These are phyloP conservation scores for Bruguiera parviflora DNA, from an alignment of 345 rosid genomes.

Conservation along the genomic window DNA sequence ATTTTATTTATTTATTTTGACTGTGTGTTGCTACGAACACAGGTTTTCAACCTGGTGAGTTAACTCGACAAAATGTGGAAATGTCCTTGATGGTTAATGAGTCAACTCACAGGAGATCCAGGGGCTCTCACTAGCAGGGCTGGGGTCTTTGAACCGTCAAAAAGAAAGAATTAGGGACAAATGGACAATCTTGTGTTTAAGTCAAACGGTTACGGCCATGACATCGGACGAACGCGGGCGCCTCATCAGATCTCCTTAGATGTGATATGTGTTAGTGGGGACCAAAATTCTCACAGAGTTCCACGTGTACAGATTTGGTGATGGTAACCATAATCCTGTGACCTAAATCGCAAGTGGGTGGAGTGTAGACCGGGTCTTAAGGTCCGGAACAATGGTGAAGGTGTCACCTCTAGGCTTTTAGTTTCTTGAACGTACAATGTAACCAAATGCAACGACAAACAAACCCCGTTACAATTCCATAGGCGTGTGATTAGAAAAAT, in stretches of 20 bases:
- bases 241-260: neutral
- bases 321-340: neutral
- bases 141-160: conserved; percentile 13
- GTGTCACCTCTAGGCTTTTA: too few species aligned
- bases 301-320: conserved; percentile 2
- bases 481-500: neutral
- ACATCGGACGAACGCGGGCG: conserved; percentile 43
- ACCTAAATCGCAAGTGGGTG: neutral
- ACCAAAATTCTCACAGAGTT: neutral
- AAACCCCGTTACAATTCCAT: too few species aligned
- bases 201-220: conserved; percentile 59
- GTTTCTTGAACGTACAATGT: too few species aligned
- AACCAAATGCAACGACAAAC: too few species aligned
- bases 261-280: conserved; percentile 4
- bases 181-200: conserved; percentile 24
- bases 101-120: neutral
- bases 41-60: too few species aligned
- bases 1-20: too few species aligned
- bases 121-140: neutral
- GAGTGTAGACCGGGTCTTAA: neutral
- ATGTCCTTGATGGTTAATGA: neutral
- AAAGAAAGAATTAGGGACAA: conserved; percentile 14
- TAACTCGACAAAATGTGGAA: too few species aligned
- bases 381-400: too few species aligned
- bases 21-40: too few species aligned